Percentiles rank a stretch among this genome's conserved stretches.
Conservation (phyloP, 768 basidiomycete species). For the Gloeopeniophorella convolvens region DNA sequence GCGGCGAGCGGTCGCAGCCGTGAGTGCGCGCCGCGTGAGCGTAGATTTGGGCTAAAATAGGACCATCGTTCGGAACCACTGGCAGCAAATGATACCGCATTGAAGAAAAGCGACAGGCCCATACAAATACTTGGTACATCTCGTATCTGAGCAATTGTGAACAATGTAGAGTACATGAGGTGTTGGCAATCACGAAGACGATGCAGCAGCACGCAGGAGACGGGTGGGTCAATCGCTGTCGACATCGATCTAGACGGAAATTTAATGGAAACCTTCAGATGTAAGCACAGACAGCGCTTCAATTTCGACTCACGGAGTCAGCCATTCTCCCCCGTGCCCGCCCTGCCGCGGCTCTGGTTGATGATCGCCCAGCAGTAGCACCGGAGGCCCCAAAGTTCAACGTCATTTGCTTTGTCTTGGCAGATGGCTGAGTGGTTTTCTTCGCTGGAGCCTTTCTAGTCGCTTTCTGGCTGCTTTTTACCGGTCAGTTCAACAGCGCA, state of each 20-base stretch:
- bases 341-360: constrained; percentile 62
- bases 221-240: constrained; percentile 20
- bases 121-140: no score
- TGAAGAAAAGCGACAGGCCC: no score
- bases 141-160: no score
- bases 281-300: no score
- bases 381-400: constrained; percentile 51
- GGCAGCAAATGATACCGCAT: no score
- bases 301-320: constrained; percentile 32
- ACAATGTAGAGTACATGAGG: no score
- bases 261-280: neutral
- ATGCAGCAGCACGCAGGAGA: no score
- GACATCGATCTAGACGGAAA: constrained; percentile 18
- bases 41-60: no score
- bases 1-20: no score
- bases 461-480: constrained; percentile 29
- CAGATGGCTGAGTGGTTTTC: constrained; percentile 33
- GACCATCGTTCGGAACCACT: no score
- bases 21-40: no score
- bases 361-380: constrained; percentile 36
- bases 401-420: constrained; percentile 43
- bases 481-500: neutral
- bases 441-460: constrained; percentile 51
- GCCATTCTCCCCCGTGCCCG: constrained; percentile 61
- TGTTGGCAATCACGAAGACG: no score